Conservation (phyloP, 2,329 filamentous ascomycete genomes). For the Aspergillus spinulosporus region DNA sequence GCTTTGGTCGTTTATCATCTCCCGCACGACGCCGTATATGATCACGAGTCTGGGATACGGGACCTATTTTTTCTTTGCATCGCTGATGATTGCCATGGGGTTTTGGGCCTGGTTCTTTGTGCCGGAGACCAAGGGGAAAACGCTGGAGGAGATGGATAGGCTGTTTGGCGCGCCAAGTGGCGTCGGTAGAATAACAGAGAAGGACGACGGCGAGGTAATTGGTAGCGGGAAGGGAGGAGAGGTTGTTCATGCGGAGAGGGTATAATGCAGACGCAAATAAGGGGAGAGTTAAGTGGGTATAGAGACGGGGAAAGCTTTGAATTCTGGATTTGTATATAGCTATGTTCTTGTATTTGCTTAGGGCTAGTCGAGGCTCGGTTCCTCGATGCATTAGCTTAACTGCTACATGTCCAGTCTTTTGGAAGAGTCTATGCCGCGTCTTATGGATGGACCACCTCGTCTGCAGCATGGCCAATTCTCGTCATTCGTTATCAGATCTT, state of each 20-base stretch:
- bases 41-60: slow-evolving; percentile 27
- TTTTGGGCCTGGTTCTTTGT: slow-evolving; percentile 30
- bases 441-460: too few species aligned
- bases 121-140: slow-evolving; percentile 33
- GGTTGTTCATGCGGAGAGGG: slow-evolving; percentile 2
- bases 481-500: too few species aligned
- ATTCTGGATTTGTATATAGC: too few species aligned
- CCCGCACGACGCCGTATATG: slow-evolving; percentile 66
- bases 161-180: slow-evolving; percentile 20
- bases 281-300: too few species aligned
- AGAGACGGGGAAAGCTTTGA: too few species aligned
- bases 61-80: slow-evolving; percentile 26
- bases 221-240: background rate
- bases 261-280: background rate
- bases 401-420: too few species aligned
- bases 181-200: background rate
- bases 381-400: too few species aligned
- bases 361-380: too few species aligned
- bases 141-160: slow-evolving; percentile 32
- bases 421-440: too few species aligned
- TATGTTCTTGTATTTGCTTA: too few species aligned
- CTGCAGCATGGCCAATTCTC: too few species aligned
- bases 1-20: slow-evolving; percentile 72
- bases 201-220: background rate
- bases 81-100: slow-evolving; percentile 15